Conservation (phyloP, 352 stramenopile genomes). For the Phytophthora cryptogea region DNA sequence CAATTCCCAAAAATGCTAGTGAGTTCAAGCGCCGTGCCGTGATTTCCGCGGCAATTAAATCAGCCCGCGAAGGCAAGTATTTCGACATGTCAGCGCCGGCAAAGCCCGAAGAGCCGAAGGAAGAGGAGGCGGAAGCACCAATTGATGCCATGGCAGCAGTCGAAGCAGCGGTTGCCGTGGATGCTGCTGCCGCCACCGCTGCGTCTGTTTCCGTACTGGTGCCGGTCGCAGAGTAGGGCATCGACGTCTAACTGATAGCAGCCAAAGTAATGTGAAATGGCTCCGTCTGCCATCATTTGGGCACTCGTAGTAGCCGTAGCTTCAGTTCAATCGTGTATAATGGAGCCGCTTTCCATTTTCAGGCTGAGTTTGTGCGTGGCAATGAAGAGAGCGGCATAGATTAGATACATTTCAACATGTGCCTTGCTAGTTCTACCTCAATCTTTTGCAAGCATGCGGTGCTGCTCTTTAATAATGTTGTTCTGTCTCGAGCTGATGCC, state of each 20-base stretch:
- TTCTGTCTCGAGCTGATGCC: slow-evolving; percentile 73
- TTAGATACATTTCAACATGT: slow-evolving; percentile 1
- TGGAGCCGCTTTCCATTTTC: slow-evolving; percentile 24
- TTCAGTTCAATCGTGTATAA: slow-evolving; percentile 36
- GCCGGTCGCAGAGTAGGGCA: slow-evolving; percentile 29
- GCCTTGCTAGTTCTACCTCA: background rate
- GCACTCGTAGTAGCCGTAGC: slow-evolving; percentile 25
- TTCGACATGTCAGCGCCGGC: slow-evolving; percentile 15
- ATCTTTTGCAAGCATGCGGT: slow-evolving; percentile 64
- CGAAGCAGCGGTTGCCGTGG: slow-evolving; percentile 28
- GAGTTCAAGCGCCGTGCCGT: slow-evolving; percentile 73
- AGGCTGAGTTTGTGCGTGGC: background rate
- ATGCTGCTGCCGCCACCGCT: slow-evolving; percentile 18
- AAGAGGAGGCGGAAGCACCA: slow-evolving; percentile 14
- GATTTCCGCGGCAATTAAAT: slow-evolving; percentile 73
- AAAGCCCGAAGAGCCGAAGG: slow-evolving; percentile 23
- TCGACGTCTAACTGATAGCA: slow-evolving; percentile 10
- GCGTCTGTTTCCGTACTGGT: slow-evolving; percentile 23
- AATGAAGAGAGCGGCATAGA: slow-evolving; percentile 1
- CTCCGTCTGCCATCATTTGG: background rate
- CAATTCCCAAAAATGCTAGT: slow-evolving; percentile 68
- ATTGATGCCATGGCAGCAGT: slow-evolving; percentile 28
- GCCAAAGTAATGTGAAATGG: slow-evolving; percentile 17
- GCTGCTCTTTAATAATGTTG: slow-evolving; percentile 79
- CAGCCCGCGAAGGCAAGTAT: slow-evolving; percentile 46